Base-by-base conservation (phyloP, 306 rosid genomes). In the Gleditsia sinensis region DNA sequence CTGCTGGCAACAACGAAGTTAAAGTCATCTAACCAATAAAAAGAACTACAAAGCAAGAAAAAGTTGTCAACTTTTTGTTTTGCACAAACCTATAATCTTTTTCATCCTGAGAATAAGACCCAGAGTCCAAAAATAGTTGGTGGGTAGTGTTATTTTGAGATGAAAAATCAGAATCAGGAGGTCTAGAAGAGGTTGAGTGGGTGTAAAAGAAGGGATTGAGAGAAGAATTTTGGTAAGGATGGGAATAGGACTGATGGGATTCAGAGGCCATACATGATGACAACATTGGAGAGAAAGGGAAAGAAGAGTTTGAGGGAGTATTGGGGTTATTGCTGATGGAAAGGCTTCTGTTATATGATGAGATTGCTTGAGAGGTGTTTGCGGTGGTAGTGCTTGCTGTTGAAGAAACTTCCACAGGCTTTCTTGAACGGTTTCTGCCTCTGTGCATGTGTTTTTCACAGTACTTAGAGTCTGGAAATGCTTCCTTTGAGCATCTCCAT, bases 401-500 rank as follows among this genome's bases (percentile, higher is more conserved):
- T 62, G 83, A 83, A 72, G 97, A 79, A 84, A 86, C 87, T 95
- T 95, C 99, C 99, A 94, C 99, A 90, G 94, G 99, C 99, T 95
- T 95, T 95, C 99, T 95, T 95, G 99, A 95, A 95, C 99, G 99
- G 84, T 92, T 92, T 79, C 96, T 92, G 84, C 99, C 99, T 85
- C 99, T 86, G 72, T 95, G 99, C 99, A 95, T 95, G 87, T 95
- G 99, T 45, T 88, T 92, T 77, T 95, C 99, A 75, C 98, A 95
- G 93, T 95, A 95, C 81, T 95, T 95, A 19, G 99, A 95, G 62
- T 95, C 99, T 66, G 96, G 98, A 82, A 90, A 95, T 74, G 99
- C 99, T 76, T 95, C 96, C 80, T 94, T 95, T 57, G 99, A 95
- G 78, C 99, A 95, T 81, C 99, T 88, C 99, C 99, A 95, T 85